Evolutionary conservation across 306 rosid genomes (phyloP).

Genomic region (Glycine soja): DNA sequence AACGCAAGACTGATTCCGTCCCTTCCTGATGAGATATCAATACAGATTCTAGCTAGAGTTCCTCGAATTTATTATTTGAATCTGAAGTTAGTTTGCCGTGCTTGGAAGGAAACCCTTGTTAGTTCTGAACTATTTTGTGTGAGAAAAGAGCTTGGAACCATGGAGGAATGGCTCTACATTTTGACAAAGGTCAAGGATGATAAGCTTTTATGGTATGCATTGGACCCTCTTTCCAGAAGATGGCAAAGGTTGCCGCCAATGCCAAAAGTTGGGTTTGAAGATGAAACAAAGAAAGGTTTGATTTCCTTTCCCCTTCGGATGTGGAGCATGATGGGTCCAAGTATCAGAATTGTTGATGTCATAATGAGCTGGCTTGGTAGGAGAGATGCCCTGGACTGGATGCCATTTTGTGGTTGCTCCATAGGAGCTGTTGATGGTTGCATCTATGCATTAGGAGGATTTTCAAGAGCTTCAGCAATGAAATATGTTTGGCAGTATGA

Average conservation of each 20-base stretch:
- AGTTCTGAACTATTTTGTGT: slow-evolving; percentile 51
- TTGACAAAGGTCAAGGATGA: slow-evolving; percentile 49
- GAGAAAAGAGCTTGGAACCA: slow-evolving; percentile 53
- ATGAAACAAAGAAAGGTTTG: slow-evolving; percentile 41
- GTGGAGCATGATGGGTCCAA: slow-evolving; percentile 50
- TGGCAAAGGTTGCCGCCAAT: slow-evolving; percentile 59
- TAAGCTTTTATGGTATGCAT: slow-evolving; percentile 54
- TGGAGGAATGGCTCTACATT: slow-evolving; percentile 59
- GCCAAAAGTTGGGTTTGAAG: slow-evolving; percentile 48
- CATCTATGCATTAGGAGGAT: slow-evolving; percentile 60
- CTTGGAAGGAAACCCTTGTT: slow-evolving; percentile 42
- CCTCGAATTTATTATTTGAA: slow-evolving; percentile 46
- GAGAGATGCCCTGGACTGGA: slow-evolving; percentile 49
- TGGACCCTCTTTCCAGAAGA: slow-evolving; percentile 53
- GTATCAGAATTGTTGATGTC: slow-evolving; percentile 47
- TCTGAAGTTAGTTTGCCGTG: slow-evolving; percentile 46
- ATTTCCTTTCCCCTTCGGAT: slow-evolving; percentile 38
- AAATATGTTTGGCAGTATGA: slow-evolving; percentile 57
- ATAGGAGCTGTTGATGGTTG: slow-evolving; percentile 55
- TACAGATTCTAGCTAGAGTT: slow-evolving; percentile 56
- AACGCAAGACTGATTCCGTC: slow-evolving; percentile 41
- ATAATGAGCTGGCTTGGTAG: slow-evolving; percentile 47
- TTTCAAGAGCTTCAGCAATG: slow-evolving; percentile 57
- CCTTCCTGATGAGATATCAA: slow-evolving; percentile 51
- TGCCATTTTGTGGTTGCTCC: slow-evolving; percentile 59